Percentiles rank a stretch among this genome's conserved stretches.
These are phyloP conservation scores for Sugiyamaella smithiae DNA, from an alignment of 805 yeast species.

Conservation along the genomic window DNA sequence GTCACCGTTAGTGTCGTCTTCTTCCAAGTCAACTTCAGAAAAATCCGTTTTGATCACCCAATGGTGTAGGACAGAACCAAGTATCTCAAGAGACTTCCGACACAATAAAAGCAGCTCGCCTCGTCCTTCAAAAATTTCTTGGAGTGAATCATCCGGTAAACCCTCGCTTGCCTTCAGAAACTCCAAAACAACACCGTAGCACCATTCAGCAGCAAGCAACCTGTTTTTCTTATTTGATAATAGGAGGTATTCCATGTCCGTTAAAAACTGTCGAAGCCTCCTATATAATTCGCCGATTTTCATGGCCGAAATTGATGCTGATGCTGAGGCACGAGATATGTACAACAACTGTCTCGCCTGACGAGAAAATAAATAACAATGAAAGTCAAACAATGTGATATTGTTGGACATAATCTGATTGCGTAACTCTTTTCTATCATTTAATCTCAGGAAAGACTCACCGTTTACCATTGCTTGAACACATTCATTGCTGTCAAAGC, in stretches of 20 bases:
- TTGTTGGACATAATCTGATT: conserved; percentile 35
- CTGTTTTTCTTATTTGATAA: conserved; percentile 23
- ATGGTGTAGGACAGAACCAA: conserved; percentile 27
- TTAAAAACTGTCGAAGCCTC: conserved; percentile 38
- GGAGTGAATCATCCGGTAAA: conserved; percentile 24
- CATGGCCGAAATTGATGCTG: conserved; percentile 22
- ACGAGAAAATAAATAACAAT: conserved; percentile 36
- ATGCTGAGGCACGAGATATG: conserved; percentile 29
- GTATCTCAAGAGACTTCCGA: conserved; percentile 38
- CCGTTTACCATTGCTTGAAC: conserved; percentile 7
- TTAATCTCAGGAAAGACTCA: conserved; percentile 20
- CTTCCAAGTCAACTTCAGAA: conserved; percentile 27
- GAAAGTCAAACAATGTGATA: conserved; percentile 40
- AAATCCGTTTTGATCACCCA: conserved; percentile 33
- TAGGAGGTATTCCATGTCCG: conserved; percentile 36
- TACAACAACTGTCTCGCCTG: conserved; percentile 34
- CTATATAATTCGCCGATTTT: conserved; percentile 30
- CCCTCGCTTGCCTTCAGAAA: conserved; percentile 31
- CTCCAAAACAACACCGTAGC: conserved; percentile 41
- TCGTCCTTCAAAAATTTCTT: conserved; percentile 37
- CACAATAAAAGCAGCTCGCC: conserved; percentile 43
- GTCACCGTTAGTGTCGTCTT: conserved; percentile 14
- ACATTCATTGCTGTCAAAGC: conserved; percentile 24
- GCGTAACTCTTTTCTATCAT: conserved; percentile 25
- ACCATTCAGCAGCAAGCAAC: conserved; percentile 34